A percentile compares a stretch with the other conserved stretches of the same genome.
These are phyloP conservation scores for Vigna nakashimae DNA, from an alignment of 306 rosid genomes.

Conservation along the genomic window DNA sequence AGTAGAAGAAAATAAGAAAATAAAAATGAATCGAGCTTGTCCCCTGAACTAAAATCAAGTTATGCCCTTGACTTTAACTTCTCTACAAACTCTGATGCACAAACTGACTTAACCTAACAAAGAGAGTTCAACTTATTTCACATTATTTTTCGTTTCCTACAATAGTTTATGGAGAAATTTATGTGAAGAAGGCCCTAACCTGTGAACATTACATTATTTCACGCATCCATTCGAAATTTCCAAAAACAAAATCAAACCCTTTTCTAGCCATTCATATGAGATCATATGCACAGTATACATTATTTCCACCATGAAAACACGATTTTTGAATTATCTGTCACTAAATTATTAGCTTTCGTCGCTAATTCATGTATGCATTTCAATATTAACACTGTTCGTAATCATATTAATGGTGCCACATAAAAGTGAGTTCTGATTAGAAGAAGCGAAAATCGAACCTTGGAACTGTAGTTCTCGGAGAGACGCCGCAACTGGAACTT, in stretches of 20 bases:
- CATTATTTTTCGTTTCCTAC: not conserved
- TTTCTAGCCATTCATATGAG: not conserved
- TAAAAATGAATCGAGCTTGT: not conserved
- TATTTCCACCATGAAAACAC: not conserved
- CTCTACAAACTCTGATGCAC: not conserved
- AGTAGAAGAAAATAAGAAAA: not conserved
- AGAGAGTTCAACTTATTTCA: not conserved
- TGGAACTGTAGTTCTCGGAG: not conserved
- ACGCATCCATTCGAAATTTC: not conserved
- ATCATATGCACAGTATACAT: not conserved
- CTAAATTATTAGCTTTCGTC: not conserved
- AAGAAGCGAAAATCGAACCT: slow-evolving; percentile 1
- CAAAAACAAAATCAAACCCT: slow-evolving; percentile 5
- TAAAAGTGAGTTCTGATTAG: not conserved
- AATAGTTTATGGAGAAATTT: not conserved
- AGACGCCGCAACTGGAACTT: slow-evolving; percentile 4
- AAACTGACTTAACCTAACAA: too few species aligned
- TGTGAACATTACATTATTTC: not conserved
- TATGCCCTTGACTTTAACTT: too few species aligned
- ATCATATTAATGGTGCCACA: not conserved
- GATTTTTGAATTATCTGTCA: not conserved
- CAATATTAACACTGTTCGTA: not conserved
- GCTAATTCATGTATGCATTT: not conserved
- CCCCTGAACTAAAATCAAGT: not conserved
- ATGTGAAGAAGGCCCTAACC: not conserved